Evolutionary conservation across 768 basidiomycete genomes (phyloP), one percentile per base, ranked within the genome.

Genomic region (Rubroboletus pulcherrimus): DNA sequence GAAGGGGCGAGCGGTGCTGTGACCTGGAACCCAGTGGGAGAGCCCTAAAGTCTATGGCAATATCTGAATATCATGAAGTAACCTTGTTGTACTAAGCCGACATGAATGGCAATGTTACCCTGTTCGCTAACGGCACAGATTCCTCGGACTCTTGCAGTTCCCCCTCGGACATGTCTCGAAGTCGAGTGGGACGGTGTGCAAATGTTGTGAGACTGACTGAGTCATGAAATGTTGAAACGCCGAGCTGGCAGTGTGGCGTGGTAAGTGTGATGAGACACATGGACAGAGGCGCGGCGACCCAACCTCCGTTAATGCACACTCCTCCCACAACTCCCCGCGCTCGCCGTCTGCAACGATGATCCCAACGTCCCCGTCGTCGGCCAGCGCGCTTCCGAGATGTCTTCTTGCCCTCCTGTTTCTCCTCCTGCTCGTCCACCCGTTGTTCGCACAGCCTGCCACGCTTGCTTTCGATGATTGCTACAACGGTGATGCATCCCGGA

Each of bases 11-110:
- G 75, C 0, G 91, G 92, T 6, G 84, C 86, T 0, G 74, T 89
- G 45, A 85, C 80, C 53, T 95, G 92, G 93, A 91, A 95, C 60
- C 90, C 91, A 1, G 81, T 92, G 7, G 77, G 85, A 58, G 54
- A 57, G 33, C 31, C 26, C 15, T 69, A 41, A 39, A 44, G 35
- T 45, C 37, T 24, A 26, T 17, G 26, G 26, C 26, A 26, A 3
- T 26, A 5, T 26, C 26, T 26, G 26, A 26, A 26, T 26, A 26
- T 26, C 26, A 26, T 26, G 26, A 33, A 31, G 7, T 46, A 33
- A 31, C 45, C 33, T 21, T 15, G 31, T 15, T 33, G 19, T 47
- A 24, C 3, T 24, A 15, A 43, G 15, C 19, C 21, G 19, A 37
- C 30, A 26, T 17, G 48, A n/a, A 35, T 10, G 47, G 7, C 47